A percentile compares a stretch with the other conserved stretches of the same genome.
phyloP scores from a whole-genome alignment of 2,329 filamentous ascomycete species.

The Stromatinia cepivora region DNA sequence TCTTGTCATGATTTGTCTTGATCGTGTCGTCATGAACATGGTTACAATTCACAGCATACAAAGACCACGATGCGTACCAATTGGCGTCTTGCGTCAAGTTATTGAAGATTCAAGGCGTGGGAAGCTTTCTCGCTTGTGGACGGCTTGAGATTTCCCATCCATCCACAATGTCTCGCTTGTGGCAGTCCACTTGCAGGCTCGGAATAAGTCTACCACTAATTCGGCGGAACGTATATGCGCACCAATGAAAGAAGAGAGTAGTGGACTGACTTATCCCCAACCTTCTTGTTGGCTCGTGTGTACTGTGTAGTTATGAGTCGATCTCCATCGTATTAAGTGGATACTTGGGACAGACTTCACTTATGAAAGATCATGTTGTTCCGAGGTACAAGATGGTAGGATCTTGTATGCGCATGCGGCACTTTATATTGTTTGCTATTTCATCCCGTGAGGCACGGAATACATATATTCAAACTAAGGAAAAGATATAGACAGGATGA shows the following conservation, averaged over 20 bases:
- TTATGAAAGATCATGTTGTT: neutral
- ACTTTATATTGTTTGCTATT: conserved; percentile 10
- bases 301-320: neutral
- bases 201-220: neutral
- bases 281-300: neutral
- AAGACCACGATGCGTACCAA: too few species aligned
- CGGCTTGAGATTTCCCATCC: conserved; percentile 16
- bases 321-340: neutral
- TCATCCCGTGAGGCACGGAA: conserved; percentile 7
- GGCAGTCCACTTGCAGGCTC: neutral
- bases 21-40: neutral
- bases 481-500: conserved; percentile 50
- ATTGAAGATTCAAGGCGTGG: neutral
- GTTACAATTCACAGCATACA: too few species aligned
- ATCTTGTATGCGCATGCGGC: neutral
- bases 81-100: too few species aligned
- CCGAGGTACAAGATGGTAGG: conserved; percentile 20
- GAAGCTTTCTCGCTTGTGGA: neutral
- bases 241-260: conserved; percentile 6
- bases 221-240: conserved; percentile 19
- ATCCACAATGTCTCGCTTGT: conserved; percentile 15
- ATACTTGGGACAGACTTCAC: neutral
- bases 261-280: neutral
- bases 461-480: neutral
- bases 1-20: neutral